Percentiles rank a stretch among this genome's conserved stretches.
These are phyloP conservation scores for Candida khao-thaluensis DNA, from an alignment of 805 yeast genomes.

Conservation along the genomic window DNA sequence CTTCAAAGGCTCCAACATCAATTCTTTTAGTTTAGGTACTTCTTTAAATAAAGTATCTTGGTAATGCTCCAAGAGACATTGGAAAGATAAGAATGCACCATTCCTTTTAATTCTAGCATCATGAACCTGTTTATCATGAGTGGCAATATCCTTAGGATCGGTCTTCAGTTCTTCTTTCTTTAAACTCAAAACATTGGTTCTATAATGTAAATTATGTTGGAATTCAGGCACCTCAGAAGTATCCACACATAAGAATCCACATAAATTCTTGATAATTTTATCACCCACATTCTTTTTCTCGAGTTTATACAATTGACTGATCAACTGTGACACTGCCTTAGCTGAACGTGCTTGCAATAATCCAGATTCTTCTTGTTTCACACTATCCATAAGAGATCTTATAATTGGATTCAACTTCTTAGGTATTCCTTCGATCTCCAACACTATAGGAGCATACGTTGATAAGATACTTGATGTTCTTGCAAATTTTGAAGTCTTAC, in stretches of 20 bases:
- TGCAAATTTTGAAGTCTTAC: slow-evolving; percentile 49
- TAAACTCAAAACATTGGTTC: slow-evolving; percentile 65
- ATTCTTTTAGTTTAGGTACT: slow-evolving; percentile 63
- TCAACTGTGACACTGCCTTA: slow-evolving; percentile 60
- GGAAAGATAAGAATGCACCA: slow-evolving; percentile 77
- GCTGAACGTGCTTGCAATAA: slow-evolving; percentile 74
- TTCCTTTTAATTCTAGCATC: slow-evolving; percentile 78
- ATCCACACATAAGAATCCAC: slow-evolving; percentile 93
- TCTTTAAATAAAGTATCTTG: slow-evolving; percentile 53
- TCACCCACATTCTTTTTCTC: slow-evolving; percentile 77
- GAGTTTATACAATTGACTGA: slow-evolving; percentile 52
- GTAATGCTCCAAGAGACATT: slow-evolving; percentile 53
- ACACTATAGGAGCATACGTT: slow-evolving; percentile 71
- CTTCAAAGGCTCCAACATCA: slow-evolving; percentile 66
- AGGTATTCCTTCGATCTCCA: slow-evolving; percentile 69
- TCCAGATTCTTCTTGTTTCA: slow-evolving; percentile 69
- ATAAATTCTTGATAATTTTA: slow-evolving; percentile 83
- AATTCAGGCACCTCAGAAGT: slow-evolving; percentile 96
- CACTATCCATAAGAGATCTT: slow-evolving; percentile 86
- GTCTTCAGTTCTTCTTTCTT: slow-evolving; percentile 71
- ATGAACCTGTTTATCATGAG: slow-evolving; percentile 60
- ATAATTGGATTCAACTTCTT: slow-evolving; percentile 85
- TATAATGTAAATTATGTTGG: slow-evolving; percentile 55
- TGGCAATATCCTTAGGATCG: slow-evolving; percentile 59
- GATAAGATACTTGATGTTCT: slow-evolving; percentile 66